Evolutionary conservation across 768 basidiomycete species (phyloP), one percentile per base, ranked within the genome.

Genomic region (Exsudoporus frostii): DNA sequence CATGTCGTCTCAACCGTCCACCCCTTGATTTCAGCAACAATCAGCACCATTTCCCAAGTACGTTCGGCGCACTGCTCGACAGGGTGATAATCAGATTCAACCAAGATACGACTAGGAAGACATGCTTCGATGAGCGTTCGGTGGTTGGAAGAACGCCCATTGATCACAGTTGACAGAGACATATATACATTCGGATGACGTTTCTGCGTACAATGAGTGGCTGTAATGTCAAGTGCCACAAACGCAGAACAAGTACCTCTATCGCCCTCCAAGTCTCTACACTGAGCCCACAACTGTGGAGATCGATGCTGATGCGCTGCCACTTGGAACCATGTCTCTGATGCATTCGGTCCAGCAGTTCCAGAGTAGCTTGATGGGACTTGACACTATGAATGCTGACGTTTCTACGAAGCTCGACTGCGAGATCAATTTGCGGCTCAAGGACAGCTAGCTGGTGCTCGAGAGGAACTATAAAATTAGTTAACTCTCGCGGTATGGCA

Each of bases 361-460:
- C 83, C 29, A 83, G 58, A 1, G 92, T 92, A 50, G 74, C 83
- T 61, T 82, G 74, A 40, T 84, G 84, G 10, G 82, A 78, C 66
- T 90, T 88, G 46, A 96, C 94, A 56, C 88, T 91, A 63, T 99
- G 96, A 27, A 98, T 58, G 59, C 90, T 93, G 51, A 96, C 76
- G 65, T 90, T 92, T 39, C 91, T 78, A 17, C 78, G 71, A 10
- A 91, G 67, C 62, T 91, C 86, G 3, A 94, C 75, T 2, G 96
- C 96, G n/a, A 98, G 63, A 33, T 84, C 83, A 50, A 98, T 66
- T 65, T 98, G 96, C 5, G 86, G 80, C 61, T 93, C 85, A 19
- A 96, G 76, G n/a, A 98, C 67, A 5, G 75, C 72, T 7, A 90
- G 57, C 65, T 99, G 96, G 68, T 98, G 96, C 25, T 79, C 75